Conservation (phyloP, 768 basidiomycete species). For the Agaricus subrufescens region DNA sequence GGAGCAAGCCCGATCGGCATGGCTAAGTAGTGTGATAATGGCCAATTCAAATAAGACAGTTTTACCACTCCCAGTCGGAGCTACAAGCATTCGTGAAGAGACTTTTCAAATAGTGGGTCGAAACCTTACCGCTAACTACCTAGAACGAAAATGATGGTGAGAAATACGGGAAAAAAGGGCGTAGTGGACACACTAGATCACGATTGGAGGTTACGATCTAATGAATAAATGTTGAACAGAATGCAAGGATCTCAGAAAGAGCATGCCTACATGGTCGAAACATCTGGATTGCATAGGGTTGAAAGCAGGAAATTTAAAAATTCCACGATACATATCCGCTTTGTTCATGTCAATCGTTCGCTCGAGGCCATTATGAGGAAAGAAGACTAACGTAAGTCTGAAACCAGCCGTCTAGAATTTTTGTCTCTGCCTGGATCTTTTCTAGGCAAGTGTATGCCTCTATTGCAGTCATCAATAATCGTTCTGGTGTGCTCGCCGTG, state of each 20-base stretch:
- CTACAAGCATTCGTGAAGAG: conserved; percentile 32
- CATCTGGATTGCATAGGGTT: conserved; percentile 88
- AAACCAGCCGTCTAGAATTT: conserved; percentile 57
- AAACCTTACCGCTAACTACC: conserved; percentile 64
- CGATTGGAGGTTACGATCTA: conserved; percentile 57
- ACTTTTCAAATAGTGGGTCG: background rate
- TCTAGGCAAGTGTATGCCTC: no score
- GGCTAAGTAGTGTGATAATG: conserved; percentile 53
- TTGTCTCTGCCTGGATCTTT: no score
- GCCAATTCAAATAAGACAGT: conserved; percentile 93
- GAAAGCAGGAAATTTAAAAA: conserved; percentile 89
- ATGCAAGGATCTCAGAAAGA: background rate
- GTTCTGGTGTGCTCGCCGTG: no score
- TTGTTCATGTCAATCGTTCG: conserved; percentile 9
- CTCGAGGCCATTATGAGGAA: background rate
- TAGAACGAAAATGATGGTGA: conserved; percentile 19
- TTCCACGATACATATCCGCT: conserved; percentile 78
- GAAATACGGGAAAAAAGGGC: background rate
- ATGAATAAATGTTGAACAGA: background rate
- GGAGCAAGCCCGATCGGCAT: conserved; percentile 17
- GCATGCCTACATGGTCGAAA: conserved; percentile 59
- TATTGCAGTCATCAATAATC: no score
- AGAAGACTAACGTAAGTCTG: conserved; percentile 58
- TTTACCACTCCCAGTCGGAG: conserved; percentile 95
- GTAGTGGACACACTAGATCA: conserved; percentile 51